A percentile compares a stretch with the other conserved stretches of the same genome.
Evolutionary conservation across 306 rosid genomes (phyloP).

Genomic region (Rosa multiflora): DNA sequence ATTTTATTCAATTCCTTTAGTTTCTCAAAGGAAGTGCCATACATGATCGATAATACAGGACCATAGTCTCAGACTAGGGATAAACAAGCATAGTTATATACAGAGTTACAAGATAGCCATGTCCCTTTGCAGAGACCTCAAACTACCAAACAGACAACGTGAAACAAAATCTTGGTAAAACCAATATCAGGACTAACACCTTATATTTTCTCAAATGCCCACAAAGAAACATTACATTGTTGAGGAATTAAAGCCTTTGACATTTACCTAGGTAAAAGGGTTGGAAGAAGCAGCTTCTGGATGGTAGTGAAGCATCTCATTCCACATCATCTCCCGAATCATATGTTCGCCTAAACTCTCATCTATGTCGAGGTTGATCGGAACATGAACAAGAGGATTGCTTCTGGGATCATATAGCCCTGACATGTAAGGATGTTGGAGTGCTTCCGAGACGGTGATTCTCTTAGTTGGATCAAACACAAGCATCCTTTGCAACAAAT

Average conservation of each 20-base stretch:
- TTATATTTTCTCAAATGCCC: conserved; percentile 25
- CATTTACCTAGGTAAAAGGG: conserved; percentile 23
- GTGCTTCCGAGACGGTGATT: conserved; percentile 69
- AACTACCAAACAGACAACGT: conserved; percentile 7
- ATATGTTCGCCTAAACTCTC: conserved; percentile 48
- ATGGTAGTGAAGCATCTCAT: conserved; percentile 76
- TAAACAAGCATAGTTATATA: conserved; percentile 38
- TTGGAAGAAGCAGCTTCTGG: conserved; percentile 50
- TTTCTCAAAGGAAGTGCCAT: conserved; percentile 15
- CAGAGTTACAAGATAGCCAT: conserved; percentile 38
- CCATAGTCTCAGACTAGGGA: conserved; percentile 10
- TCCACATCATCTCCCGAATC: conserved; percentile 88
- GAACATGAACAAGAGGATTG: conserved; percentile 56
- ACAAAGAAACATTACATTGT: conserved; percentile 1
- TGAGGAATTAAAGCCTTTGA: conserved; percentile 21
- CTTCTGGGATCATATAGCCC: conserved; percentile 57
- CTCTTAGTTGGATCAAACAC: conserved; percentile 83
- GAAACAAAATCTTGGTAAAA: conserved; percentile 30
- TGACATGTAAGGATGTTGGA: conserved; percentile 80
- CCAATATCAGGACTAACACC: conserved; percentile 23
- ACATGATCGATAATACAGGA: conserved; percentile 8
- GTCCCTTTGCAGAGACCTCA: too few species aligned
- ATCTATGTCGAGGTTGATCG: conserved; percentile 65
- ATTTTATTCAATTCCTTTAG: neutral
- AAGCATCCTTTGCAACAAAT: conserved; percentile 77